Evolutionary conservation across 1,284 basidiomycete genomes (phyloP), one percentile per base, ranked within the genome.

Genomic region (Microbotryum saponariae): DNA sequence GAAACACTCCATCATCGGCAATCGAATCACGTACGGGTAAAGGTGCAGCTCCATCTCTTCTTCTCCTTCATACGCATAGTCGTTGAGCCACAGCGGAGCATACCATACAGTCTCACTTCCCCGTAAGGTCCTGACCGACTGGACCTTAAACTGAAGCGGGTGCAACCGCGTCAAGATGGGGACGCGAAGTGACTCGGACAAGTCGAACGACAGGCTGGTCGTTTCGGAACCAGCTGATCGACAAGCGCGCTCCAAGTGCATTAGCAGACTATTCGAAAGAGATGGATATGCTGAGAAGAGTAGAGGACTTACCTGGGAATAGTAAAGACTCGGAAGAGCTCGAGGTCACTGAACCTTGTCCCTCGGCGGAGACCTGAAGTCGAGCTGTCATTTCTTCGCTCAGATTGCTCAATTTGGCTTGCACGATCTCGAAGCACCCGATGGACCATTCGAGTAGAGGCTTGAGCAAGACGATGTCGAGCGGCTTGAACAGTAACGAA

Each of bases 401-500:
- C 46, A 52, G 42, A 25, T 27, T 50, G 33, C 29, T 27, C 21
- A 33, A 10, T 3, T 46, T n/a, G n/a, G 57, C 61, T 21, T 31
- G 14, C 18, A 63, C 9, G 8, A 64, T 14, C 42, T 61, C 53
- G n/a, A 64, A 16, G 4, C 58, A 54, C 3, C 63, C 63, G 31
- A 64, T 48, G 5, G 48, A 51, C 63, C 63, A 64, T 20, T 64
- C 63, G 18, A 56, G 59, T 8, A 64, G 21, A 8, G 48, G 59
- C 58, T n/a, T 23, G 20, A 4, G 6, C 7, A 49, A 25, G 3
- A 29, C 37, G 3, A 61, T 6, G 21, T 47, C 58, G 21, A 69
- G 58, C 3, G 68, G 68, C 48, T 67, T 69, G 63, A 60, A 67
- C 3, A 69, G 55, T 4, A 69, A 10, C 8, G 68, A 69, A 16